Percentiles rank a stretch among this genome's conserved stretches.
These are phyloP conservation scores for Aspergillus bertholletiae DNA, from an alignment of 495 filamentous ascomycete genomes.

Conservation along the genomic window DNA sequence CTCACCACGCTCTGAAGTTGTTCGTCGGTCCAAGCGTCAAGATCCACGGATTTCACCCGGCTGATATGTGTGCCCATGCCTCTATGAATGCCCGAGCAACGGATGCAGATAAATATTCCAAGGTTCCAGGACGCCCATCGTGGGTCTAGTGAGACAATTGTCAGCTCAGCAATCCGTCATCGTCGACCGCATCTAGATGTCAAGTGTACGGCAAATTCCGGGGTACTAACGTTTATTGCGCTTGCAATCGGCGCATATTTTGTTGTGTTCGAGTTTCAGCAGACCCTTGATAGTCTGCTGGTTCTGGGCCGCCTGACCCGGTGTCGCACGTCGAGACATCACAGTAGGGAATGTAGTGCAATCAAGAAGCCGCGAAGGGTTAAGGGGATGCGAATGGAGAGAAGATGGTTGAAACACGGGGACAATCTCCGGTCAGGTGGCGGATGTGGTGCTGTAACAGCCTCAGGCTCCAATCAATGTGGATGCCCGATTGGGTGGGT, in stretches of 20 bases:
- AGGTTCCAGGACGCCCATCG: constrained; percentile 99
- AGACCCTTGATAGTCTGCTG: constrained; percentile 86
- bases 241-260: constrained; percentile 97
- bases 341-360: constrained; percentile 19
- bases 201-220: constrained; percentile 6
- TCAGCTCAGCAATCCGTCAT: constrained; percentile 8
- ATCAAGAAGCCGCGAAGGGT: constrained; percentile 2
- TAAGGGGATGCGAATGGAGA: constrained; percentile 3
- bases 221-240: constrained; percentile 82
- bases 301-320: constrained; percentile 85
- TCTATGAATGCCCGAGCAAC: constrained; percentile 96
- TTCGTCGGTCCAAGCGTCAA: constrained; percentile 98
- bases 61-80: constrained; percentile 99
- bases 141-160: constrained; percentile 58
- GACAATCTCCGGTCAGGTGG: constrained; percentile 12
- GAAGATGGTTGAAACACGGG: constrained; percentile 14
- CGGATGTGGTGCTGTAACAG: constrained; percentile 17
- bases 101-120: constrained; percentile 94
- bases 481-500: constrained; percentile 11
- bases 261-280: constrained; percentile 89
- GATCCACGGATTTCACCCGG: constrained; percentile 93
- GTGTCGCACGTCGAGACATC: constrained; percentile 84
- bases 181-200: constrained; percentile 5
- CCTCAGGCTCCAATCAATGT: constrained; percentile 17
- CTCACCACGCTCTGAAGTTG: constrained; percentile 85